Conservation (phyloP, 495 filamentous ascomycete genomes). For the Neurospora intermedia region DNA sequence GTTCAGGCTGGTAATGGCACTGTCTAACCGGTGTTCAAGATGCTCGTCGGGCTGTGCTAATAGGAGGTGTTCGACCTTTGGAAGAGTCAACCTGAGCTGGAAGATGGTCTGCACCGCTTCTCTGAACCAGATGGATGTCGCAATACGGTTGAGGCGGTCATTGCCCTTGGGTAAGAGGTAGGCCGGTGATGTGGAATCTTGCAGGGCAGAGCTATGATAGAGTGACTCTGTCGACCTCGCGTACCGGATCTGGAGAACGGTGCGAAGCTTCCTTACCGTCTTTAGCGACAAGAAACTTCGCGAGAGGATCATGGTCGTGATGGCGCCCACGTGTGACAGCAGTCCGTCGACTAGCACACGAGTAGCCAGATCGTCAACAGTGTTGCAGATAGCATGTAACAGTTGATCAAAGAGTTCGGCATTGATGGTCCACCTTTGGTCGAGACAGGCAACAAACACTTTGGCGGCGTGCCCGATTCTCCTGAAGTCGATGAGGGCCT, state of each 20-base stretch:
- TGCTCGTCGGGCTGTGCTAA: neutral
- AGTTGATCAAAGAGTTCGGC: slow-evolving; percentile 21
- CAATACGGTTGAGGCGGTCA: slow-evolving; percentile 4
- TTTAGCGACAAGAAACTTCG: neutral
- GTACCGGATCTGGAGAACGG: slow-evolving; percentile 5
- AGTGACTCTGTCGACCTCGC: neutral
- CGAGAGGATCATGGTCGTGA: slow-evolving; percentile 8
- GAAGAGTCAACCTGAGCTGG: neutral
- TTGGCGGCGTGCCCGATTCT: slow-evolving; percentile 23
- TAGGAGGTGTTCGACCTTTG: neutral
- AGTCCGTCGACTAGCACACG: slow-evolving; percentile 20
- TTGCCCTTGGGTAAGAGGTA: neutral
- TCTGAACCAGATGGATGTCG: slow-evolving; percentile 9
- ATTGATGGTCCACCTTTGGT: slow-evolving; percentile 13
- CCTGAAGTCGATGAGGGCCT: slow-evolving; percentile 28
- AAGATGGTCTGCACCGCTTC: slow-evolving; percentile 2
- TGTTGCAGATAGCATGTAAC: slow-evolving; percentile 19
- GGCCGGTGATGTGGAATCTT: neutral
- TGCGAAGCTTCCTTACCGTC: slow-evolving; percentile 3
- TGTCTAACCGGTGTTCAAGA: neutral
- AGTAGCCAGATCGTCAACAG: slow-evolving; percentile 16
- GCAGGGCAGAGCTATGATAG: neutral
- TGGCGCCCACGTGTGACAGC: slow-evolving; percentile 13
- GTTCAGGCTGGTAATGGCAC: slow-evolving; percentile 1
- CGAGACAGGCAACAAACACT: slow-evolving; percentile 23